Evolutionary conservation across 1,139 yeast genomes (phyloP), one percentile per base, ranked within the genome.

Genomic region (Taphrina communis): DNA sequence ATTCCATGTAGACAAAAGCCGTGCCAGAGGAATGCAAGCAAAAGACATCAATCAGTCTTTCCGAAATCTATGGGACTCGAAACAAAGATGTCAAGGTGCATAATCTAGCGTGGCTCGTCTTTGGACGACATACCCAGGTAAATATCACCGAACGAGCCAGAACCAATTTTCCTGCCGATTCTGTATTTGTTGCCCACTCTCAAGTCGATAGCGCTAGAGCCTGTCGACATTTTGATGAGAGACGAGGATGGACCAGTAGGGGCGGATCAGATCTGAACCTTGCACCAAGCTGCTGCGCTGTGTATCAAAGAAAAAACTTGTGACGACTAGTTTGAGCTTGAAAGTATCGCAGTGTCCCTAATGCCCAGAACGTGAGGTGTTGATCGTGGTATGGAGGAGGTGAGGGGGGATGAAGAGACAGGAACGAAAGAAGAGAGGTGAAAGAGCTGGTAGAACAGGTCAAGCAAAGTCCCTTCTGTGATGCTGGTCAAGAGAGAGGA

Each of bases 81-180:
- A 25, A 25, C 31, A 25, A 25, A 25, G 31, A 25, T 25, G 4
- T 25, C 31, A 4, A 25, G 1, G 19, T 44, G 48, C 48, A 7
- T 44, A 25, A 6, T 25, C 31, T 44, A n/a, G n/a, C 17, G n/a
- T 44, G 48, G n/a, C 19, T 44, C 48, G n/a, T 44, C 48, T 44
- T 44, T 7, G 48, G 5, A 11, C 8, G 2, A 44, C 48, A n/a
- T 7, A 63, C 67, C 67, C 71, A 92, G 84, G 79, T 94, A 94
- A 75, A 94, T 94, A 77, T 94, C 99, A 72, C 99, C 99, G 78
- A 94, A 94, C 8, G 98, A 93, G 25, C 99, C 99, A 63, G 96
- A 88, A 17, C 99, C 99, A 75, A 94, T 94, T 81, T 94, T 94
- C 73, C 97, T 89, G 62, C 97, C 97, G 76, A 94, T 89, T 71